phyloP scores from a whole-genome alignment of 441 rosid species.

The Gossypium lobatum region DNA sequence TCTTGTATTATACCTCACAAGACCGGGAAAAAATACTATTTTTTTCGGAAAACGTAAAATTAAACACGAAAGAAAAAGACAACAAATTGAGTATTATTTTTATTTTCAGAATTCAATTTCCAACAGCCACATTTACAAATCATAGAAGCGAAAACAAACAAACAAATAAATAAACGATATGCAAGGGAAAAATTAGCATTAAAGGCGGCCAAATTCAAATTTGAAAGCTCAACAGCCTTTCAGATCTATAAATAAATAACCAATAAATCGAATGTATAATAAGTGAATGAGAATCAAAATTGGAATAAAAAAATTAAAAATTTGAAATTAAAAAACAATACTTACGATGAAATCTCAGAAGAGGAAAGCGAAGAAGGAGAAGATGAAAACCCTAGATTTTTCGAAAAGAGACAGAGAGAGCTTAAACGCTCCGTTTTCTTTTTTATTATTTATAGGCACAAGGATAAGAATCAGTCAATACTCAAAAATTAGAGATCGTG shows the following conservation, averaged over 20 bases:
- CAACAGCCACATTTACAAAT: neutral
- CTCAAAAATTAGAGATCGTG: neutral
- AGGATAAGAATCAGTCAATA: conserved; percentile 7
- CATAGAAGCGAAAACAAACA: neutral
- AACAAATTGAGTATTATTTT: neutral
- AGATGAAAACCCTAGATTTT: conserved; percentile 27
- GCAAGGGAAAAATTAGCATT: neutral
- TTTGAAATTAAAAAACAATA: neutral
- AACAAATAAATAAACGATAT: neutral
- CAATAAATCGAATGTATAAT: neutral
- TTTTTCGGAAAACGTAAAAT: neutral
- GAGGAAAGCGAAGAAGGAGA: conserved; percentile 13
- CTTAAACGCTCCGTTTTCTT: conserved; percentile 7
- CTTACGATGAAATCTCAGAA: neutral
- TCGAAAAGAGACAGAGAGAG: neutral
- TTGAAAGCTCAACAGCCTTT: neutral
- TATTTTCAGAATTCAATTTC: neutral
- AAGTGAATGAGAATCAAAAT: neutral
- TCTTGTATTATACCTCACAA: neutral
- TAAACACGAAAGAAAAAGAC: neutral
- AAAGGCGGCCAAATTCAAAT: conserved; percentile 3
- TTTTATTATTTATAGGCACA: neutral
- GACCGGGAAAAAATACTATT: neutral
- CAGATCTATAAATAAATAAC: neutral
- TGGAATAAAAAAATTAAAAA: neutral